phyloP scores from a whole-genome alignment of 805 yeast species.

The Barnettozyma populi region DNA sequence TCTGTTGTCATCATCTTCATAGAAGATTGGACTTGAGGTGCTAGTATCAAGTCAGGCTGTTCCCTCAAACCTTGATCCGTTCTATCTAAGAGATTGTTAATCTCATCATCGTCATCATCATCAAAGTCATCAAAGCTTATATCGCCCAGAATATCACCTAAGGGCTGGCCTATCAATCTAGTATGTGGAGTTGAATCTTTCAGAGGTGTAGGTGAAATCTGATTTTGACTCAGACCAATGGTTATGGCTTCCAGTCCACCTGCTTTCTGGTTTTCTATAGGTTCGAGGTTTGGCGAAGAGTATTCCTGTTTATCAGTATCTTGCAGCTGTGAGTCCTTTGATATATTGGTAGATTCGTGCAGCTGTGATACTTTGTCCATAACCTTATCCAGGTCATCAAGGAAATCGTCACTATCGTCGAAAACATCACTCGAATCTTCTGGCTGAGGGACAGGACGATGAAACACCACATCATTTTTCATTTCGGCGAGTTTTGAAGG shows the following conservation, averaged over 20 bases:
- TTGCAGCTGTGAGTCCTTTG: neutral
- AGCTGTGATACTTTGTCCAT: conserved; percentile 4
- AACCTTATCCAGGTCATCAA: conserved; percentile 14
- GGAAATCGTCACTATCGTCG: conserved; percentile 24
- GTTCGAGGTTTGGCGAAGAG: neutral
- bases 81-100: conserved; percentile 14
- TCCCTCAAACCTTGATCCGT: conserved; percentile 7
- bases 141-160: conserved; percentile 11
- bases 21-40: neutral
- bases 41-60: neutral
- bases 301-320: neutral
- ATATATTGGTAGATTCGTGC: neutral
- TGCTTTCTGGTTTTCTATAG: neutral
- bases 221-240: conserved; percentile 5
- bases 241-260: neutral
- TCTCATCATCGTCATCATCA: conserved; percentile 18
- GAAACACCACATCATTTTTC: neutral
- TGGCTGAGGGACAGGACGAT: neutral
- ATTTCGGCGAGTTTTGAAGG: conserved; percentile 12
- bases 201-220: neutral
- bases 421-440: conserved; percentile 21
- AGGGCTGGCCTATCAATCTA: conserved; percentile 3
- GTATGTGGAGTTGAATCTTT: neutral
- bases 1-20: conserved; percentile 16
- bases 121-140: conserved; percentile 5